Evolutionary conservation across 2,329 filamentous ascomycete genomes (phyloP), one percentile per base, ranked within the genome.

Genomic region (Trichoderma semiorbis): DNA sequence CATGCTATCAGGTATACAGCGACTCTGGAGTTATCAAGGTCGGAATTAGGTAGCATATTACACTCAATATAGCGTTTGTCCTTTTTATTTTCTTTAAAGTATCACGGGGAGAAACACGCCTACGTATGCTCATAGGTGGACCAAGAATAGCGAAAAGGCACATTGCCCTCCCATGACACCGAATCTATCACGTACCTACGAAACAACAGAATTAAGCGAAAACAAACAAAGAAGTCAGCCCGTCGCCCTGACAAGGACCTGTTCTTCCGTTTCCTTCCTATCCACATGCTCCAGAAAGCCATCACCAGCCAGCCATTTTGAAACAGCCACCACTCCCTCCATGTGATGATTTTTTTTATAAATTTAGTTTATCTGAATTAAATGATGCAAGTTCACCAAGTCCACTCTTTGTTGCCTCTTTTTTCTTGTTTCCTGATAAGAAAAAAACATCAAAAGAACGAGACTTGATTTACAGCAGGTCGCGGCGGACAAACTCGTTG

Each of bases 401-500:
- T 58, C 47, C 21, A 50, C 39, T 62, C 39, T 50, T 64, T 30
- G 16, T 28, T 64, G 36, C 26, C 28, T 60, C 11, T 39, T 34
- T 58, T 68, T 68, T 68, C 18, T 69, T 30, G 39, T 62, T 32
- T 50, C 43, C 10, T 50, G 47, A 2, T 18, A 18, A 53, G 6
- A 53, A 36, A 60, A 47, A 26, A 39, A 34, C n/a, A 50, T 50
- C 43, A 50, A 34, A 60, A 60, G 32, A 34, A 43, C 2, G 16
- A 14, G 21, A 68, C 60, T 71, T 64, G 50, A 74, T 68, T 88
- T 93, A 99, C 87, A 99, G 90, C 82, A 99, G 87, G 85, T 99
- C 96, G 76, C 93, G 90, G 88, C 94, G 94, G 82, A 98, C 94
- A 82, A 99, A 99, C 87, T 98, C 93, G 75, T 93, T 92, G 81